These are phyloP conservation scores for Pyracantha coccinea DNA, from an alignment of 331 rosid genomes.

Conservation along the genomic window DNA sequence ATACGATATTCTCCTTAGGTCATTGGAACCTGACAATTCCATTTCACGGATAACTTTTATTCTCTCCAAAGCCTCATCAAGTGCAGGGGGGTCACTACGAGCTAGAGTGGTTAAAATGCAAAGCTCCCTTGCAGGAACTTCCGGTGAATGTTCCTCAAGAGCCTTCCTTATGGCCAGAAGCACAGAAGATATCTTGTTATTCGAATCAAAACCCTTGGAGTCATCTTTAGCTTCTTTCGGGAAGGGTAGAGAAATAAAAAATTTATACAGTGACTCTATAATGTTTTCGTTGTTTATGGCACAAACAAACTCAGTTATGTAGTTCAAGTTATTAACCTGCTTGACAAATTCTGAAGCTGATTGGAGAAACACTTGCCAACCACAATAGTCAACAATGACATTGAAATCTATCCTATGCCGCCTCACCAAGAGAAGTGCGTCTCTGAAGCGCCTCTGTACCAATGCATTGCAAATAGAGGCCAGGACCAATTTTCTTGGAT, in stretches of 20 bases:
- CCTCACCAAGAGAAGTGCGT: constrained; percentile 86
- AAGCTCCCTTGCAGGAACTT: constrained; percentile 84
- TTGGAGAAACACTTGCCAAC: constrained; percentile 67
- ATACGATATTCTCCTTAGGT: constrained; percentile 36
- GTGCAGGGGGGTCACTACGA: constrained; percentile 86
- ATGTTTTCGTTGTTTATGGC: constrained; percentile 74
- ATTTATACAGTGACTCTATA: constrained; percentile 60
- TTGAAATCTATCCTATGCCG: constrained; percentile 95
- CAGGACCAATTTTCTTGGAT: constrained; percentile 84
- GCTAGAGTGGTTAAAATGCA: constrained; percentile 95
- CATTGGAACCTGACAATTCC: constrained; percentile 67
- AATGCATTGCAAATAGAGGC: constrained; percentile 78
- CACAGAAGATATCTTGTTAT: constrained; percentile 68
- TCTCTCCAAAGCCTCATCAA: constrained; percentile 92
- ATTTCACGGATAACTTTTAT: constrained; percentile 69
- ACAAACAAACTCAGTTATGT: constrained; percentile 94
- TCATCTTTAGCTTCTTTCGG: constrained; percentile 30
- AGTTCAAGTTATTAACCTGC: constrained; percentile 71
- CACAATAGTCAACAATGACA: constrained; percentile 71
- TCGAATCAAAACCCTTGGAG: constrained; percentile 25
- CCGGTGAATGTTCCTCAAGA: constrained; percentile 64
- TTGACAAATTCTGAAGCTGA: constrained; percentile 73
- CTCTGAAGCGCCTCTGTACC: constrained; percentile 66
- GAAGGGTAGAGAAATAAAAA: constrained; percentile 30
- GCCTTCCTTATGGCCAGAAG: constrained; percentile 75